Evolutionary conservation across 371 early-diverging fungal genomes (phyloP).

Genomic region (Rhizopus microsporus): DNA sequence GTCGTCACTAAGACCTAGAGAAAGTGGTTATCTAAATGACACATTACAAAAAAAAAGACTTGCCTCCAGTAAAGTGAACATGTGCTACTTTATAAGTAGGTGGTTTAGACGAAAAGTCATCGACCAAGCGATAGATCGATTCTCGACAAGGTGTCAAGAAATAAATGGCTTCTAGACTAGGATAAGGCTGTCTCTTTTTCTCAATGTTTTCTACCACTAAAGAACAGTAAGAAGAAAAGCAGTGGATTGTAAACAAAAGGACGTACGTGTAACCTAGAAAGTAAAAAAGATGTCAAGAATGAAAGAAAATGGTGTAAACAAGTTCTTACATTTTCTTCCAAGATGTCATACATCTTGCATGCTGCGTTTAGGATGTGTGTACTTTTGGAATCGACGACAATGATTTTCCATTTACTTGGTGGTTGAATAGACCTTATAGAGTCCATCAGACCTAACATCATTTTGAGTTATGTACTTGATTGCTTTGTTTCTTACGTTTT

Average conservation of each 20-base stretch:
- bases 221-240: no score
- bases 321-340: conserved; percentile 90
- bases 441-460: conserved; percentile 61
- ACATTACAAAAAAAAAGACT: conserved; percentile 34
- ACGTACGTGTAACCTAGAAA: conserved; percentile 1
- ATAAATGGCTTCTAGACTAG: conserved; percentile 90
- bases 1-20: conserved; percentile 79
- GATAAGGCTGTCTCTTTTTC: conserved; percentile 80
- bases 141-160: conserved; percentile 84
- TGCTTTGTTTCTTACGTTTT: conserved; percentile 25
- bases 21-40: conserved; percentile 13
- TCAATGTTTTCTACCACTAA: conserved; percentile 76
- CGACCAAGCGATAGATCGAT: conserved; percentile 76
- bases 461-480: background rate
- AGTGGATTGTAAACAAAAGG: no score
- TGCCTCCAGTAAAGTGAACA: conserved; percentile 81
- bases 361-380: conserved; percentile 79
- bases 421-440: conserved; percentile 69
- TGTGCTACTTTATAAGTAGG: conserved; percentile 81
- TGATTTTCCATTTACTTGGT: conserved; percentile 83
- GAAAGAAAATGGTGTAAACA: background rate
- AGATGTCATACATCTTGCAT: conserved; percentile 90
- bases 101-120: conserved; percentile 68
- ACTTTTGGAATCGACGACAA: conserved; percentile 88
- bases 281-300: background rate